Percentiles rank a stretch among this genome's conserved stretches.
Evolutionary conservation across 805 yeast genomes (phyloP).

Genomic region (Nakazawaea ambrosiae): DNA sequence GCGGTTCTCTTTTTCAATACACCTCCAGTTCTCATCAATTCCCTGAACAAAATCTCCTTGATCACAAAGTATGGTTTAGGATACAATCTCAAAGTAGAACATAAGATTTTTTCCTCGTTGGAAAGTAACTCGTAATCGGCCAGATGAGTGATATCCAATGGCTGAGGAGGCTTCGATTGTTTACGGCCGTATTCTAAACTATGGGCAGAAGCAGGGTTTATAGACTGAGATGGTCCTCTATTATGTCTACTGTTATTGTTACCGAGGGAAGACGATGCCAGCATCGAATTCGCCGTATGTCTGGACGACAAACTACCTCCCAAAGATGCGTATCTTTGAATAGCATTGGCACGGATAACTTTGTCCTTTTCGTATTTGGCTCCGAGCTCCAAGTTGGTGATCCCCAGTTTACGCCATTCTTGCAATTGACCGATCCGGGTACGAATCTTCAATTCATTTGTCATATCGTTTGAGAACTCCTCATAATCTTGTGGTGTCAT

Average conservation of each 20-base stretch:
- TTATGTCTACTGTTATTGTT: conserved; percentile 11
- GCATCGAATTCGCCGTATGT: conserved; percentile 15
- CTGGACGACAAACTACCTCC: conserved; percentile 12
- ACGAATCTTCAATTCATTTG: conserved; percentile 73
- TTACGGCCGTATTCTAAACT: conserved; percentile 29
- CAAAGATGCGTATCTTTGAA: conserved; percentile 40
- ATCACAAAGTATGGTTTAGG: conserved; percentile 95
- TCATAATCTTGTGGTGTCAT: conserved; percentile 79
- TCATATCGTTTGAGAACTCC: conserved; percentile 61
- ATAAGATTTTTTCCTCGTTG: conserved; percentile 81
- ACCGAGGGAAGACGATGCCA: conserved; percentile 10
- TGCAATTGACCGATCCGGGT: conserved; percentile 83
- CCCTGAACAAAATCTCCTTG: conserved; percentile 83
- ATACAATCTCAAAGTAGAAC: conserved; percentile 73
- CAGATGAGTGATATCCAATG: conserved; percentile 67
- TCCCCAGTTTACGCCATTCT: conserved; percentile 88
- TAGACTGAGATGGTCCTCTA: conserved; percentile 11
- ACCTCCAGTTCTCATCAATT: conserved; percentile 81
- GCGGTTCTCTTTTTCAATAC: conserved; percentile 75
- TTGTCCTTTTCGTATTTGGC: conserved; percentile 84
- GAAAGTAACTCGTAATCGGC: conserved; percentile 79
- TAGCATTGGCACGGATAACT: conserved; percentile 52
- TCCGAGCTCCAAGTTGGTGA: conserved; percentile 79
- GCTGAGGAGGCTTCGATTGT: conserved; percentile 31
- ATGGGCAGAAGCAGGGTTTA: conserved; percentile 11